These are phyloP conservation scores for Boletus rubroflammeus DNA, from an alignment of 768 basidiomycete genomes.

Conservation along the genomic window DNA sequence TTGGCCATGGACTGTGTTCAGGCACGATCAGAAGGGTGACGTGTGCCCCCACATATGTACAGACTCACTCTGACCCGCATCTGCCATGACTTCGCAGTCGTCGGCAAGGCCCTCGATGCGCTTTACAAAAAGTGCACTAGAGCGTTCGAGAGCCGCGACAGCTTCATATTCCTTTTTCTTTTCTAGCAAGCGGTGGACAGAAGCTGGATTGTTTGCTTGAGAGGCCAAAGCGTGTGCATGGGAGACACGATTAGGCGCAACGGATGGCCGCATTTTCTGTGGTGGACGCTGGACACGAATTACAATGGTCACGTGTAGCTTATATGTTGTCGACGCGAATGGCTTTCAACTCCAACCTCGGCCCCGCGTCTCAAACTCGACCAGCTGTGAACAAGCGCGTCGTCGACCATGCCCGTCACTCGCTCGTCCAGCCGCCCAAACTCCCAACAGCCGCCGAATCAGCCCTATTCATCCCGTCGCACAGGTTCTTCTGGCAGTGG, in stretches of 20 bases:
- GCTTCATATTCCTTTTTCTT: constrained; percentile 83
- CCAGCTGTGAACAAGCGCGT: not conserved
- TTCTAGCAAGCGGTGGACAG: constrained; percentile 56
- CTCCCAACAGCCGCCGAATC: not conserved
- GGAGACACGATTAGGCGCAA: constrained; percentile 48
- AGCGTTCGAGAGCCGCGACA: constrained; percentile 65
- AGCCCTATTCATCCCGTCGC: constrained; percentile 8
- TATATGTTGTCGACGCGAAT: constrained; percentile 10
- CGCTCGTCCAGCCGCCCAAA: constrained; percentile 25
- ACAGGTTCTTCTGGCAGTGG: constrained; percentile 4
- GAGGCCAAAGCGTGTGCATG: constrained; percentile 38
- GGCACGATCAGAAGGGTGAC: not conserved
- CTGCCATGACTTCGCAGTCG: constrained; percentile 75
- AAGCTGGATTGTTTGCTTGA: constrained; percentile 44
- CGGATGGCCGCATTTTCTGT: constrained; percentile 50
- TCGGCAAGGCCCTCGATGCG: constrained; percentile 66
- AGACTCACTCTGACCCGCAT: constrained; percentile 62
- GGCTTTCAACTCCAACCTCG: constrained; percentile 1
- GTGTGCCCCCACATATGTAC: no score
- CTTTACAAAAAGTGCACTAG: constrained; percentile 59
- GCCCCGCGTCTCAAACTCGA: not conserved
- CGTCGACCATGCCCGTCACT: constrained; percentile 26
- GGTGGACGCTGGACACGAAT: not conserved
- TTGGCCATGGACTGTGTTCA: constrained; percentile 62
- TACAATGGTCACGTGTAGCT: constrained; percentile 13